phyloP scores from a whole-genome alignment of 164 flowering plant genomes.

The Liquidambar formosana region DNA sequence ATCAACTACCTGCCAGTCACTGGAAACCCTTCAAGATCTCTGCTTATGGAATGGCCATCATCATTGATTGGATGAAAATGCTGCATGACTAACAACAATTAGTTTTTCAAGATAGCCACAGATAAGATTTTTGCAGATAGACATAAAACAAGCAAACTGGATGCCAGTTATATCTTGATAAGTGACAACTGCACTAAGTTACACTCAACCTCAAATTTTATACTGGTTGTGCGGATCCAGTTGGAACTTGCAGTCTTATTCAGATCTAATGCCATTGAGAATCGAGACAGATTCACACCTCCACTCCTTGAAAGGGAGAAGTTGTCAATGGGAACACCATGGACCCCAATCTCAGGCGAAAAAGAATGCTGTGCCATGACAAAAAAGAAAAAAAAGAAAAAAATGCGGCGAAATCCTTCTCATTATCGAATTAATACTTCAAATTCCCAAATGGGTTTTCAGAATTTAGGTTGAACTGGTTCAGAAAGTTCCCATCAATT shows the following conservation, averaged over 20 bases:
- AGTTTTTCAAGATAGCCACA: not conserved
- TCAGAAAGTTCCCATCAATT: no score
- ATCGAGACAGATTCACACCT: conserved; percentile 78
- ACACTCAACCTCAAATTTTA: conserved; percentile 75
- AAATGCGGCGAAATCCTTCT: no score
- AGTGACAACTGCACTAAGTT: no score
- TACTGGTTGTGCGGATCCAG: conserved; percentile 85
- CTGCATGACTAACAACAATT: conserved; percentile 37
- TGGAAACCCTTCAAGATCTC: conserved; percentile 85
- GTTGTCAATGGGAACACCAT: conserved; percentile 75
- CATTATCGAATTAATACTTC: no score
- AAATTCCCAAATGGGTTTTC: no score
- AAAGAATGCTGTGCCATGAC: conserved; percentile 60
- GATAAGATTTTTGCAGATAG: not conserved
- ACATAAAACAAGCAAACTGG: not conserved
- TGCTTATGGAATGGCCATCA: conserved; percentile 69
- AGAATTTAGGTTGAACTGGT: no score
- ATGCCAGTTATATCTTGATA: not conserved
- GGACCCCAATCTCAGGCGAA: conserved; percentile 88
- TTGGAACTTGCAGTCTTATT: conserved; percentile 77
- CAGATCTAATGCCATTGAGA: conserved; percentile 75
- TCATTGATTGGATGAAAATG: conserved; percentile 73
- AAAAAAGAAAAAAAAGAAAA: not conserved
- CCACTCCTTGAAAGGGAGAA: conserved; percentile 81
- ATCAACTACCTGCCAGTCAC: conserved; percentile 85